Percentiles rank a stretch among this genome's conserved stretches.
These are phyloP conservation scores for Aspergillus ellipticus DNA, from an alignment of 495 filamentous ascomycete genomes.

Conservation along the genomic window DNA sequence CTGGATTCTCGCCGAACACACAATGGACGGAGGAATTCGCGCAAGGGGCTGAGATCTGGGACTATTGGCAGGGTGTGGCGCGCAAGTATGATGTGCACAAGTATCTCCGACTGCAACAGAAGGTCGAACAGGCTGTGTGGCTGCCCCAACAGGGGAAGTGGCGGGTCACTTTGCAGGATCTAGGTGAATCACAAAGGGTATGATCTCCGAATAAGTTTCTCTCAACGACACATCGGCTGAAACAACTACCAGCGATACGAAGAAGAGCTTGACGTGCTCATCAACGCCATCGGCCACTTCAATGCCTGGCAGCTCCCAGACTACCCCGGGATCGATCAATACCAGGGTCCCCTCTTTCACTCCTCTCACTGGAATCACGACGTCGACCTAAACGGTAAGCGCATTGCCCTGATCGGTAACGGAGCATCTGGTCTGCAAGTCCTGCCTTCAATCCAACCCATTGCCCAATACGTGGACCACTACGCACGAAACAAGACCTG, in stretches of 20 bases:
- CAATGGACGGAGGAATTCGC: slow-evolving; percentile 66
- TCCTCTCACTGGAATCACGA: slow-evolving; percentile 52
- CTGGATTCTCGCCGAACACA: slow-evolving; percentile 59
- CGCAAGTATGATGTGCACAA: slow-evolving; percentile 59
- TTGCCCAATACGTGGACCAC: slow-evolving; percentile 56
- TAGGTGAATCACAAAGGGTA: slow-evolving; percentile 32
- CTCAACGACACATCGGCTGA: background rate
- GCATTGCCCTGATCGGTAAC: slow-evolving; percentile 60
- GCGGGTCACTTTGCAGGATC: slow-evolving; percentile 41
- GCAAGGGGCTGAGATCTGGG: slow-evolving; percentile 58
- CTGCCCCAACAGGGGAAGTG: slow-evolving; percentile 48
- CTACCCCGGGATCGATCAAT: slow-evolving; percentile 47
- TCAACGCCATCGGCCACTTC: slow-evolving; percentile 57
- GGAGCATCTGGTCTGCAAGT: slow-evolving; percentile 56
- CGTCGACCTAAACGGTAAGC: slow-evolving; percentile 48
- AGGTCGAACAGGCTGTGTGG: slow-evolving; percentile 54
- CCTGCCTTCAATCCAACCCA: slow-evolving; percentile 53
- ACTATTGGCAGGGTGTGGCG: slow-evolving; percentile 60
- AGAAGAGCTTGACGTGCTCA: slow-evolving; percentile 54
- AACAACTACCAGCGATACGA: slow-evolving; percentile 40
- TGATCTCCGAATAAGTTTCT: background rate
- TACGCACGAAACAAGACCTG: slow-evolving; percentile 66
- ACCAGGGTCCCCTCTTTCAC: slow-evolving; percentile 48
- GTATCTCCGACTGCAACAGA: slow-evolving; percentile 47
- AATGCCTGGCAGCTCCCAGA: slow-evolving; percentile 53